These are phyloP conservation scores for Apiotrichum domesticum DNA, from an alignment of 1,284 basidiomycete species.

Conservation along the genomic window DNA sequence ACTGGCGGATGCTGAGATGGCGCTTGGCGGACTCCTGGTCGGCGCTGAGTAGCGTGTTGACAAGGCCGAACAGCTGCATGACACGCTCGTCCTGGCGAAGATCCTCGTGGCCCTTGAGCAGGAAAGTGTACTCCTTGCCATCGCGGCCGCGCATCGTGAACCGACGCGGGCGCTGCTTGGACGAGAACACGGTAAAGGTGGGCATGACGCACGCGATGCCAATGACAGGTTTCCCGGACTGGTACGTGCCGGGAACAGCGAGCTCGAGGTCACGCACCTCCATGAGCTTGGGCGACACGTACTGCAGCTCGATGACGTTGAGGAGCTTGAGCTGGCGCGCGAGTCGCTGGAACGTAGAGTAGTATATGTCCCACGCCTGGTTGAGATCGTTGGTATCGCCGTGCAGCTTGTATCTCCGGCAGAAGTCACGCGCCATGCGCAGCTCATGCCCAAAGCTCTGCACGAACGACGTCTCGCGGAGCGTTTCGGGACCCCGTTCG, in stretches of 20 bases:
- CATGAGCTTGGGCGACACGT: slow-evolving; percentile 88
- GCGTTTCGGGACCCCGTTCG: slow-evolving; percentile 85
- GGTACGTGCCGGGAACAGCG: slow-evolving; percentile 95
- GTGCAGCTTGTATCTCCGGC: slow-evolving; percentile 76
- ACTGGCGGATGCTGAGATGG: slow-evolving; percentile 88
- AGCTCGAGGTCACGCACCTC: slow-evolving; percentile 85
- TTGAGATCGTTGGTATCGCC: slow-evolving; percentile 88
- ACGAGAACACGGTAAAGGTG: slow-evolving; percentile 86
- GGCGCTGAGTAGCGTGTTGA: slow-evolving; percentile 88
- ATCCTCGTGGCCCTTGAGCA: slow-evolving; percentile 97
- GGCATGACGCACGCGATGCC: slow-evolving; percentile 77
- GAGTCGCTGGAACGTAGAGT: slow-evolving; percentile 94
- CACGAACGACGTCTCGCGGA: slow-evolving; percentile 90
- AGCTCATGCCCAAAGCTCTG: slow-evolving; percentile 94
- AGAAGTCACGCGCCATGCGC: slow-evolving; percentile 88
- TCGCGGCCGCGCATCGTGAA: slow-evolving; percentile 85
- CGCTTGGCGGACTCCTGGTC: slow-evolving; percentile 96
- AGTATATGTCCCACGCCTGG: slow-evolving; percentile 99
- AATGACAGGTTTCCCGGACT: slow-evolving; percentile 79
- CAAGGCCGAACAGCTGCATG: slow-evolving; percentile 97
- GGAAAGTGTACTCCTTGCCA: slow-evolving; percentile 87
- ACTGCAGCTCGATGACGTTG: slow-evolving; percentile 91
- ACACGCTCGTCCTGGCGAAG: slow-evolving; percentile 97
- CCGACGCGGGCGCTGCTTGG: slow-evolving; percentile 95
- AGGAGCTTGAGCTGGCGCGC: slow-evolving; percentile 88